phyloP scores from a whole-genome alignment of 225 moss, liverwort and hornwort species.

The Thuidium tamariscinum region DNA sequence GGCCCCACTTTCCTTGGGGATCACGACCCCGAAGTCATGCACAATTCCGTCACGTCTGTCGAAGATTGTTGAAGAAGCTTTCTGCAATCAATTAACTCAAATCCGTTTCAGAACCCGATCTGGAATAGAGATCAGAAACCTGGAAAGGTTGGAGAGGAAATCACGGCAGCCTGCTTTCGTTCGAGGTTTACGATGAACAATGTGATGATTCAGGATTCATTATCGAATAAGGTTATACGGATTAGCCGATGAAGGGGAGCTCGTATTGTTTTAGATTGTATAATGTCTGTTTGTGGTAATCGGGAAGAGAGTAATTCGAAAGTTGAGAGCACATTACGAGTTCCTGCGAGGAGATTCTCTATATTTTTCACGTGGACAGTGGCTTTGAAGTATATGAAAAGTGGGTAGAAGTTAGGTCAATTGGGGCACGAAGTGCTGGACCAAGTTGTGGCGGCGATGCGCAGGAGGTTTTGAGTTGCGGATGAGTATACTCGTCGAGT shows the following conservation, averaged over 20 bases:
- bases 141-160: not conserved
- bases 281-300: not conserved
- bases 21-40: not conserved
- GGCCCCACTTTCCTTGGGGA: not conserved
- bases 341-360: not conserved
- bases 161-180: not conserved
- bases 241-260: not conserved
- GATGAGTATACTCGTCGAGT: not conserved
- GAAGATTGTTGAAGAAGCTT: not conserved
- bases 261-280: not conserved
- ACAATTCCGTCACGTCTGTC: not conserved
- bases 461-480: not conserved
- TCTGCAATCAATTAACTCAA: not conserved
- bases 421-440: not conserved
- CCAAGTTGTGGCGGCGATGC: not conserved
- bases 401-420: not conserved
- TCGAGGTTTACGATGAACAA: not conserved
- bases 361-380: not conserved
- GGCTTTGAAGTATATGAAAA: not conserved
- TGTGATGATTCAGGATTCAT: not conserved
- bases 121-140: not conserved
- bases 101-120: not conserved
- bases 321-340: not conserved
- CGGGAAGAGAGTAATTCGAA: not conserved
- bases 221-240: not conserved